Base-by-base conservation (phyloP, 2,329 filamentous ascomycete genomes). In the Penicillium nordicum region DNA sequence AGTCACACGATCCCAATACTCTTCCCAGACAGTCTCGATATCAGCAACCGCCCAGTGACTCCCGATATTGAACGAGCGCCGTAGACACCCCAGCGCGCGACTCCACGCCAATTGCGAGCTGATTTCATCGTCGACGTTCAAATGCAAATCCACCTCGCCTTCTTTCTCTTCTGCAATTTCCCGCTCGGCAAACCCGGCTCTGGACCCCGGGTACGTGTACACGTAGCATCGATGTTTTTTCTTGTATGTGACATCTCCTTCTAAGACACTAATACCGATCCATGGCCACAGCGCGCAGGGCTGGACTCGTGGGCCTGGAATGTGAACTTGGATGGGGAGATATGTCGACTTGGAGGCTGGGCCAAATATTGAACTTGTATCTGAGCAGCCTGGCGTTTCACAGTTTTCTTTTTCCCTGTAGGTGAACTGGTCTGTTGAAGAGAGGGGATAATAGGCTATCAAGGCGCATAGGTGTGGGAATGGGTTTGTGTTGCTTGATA, bases 181-280 rank as follows among this genome's bases (percentile, higher is more conserved):
- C 44, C 80, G 78, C 70, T 90, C 87, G 0, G 87, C 88, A 57
- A 91, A 91, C 0, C 88, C 88, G 0, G 82, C 71, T 40, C 81
- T 74, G 0, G 72, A 82, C 50, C 79, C 78, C 2, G 80, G 78
- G 66, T 86, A 86, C 4, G 77, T 76, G 68, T 80, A 84, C 12
- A 79, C 51, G 47, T 72, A 62, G 42, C 70, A 72, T 11, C 64
- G 63, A 46, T 72, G 70, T 5, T 67, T 63, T 53, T 70, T 72
- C 11, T 67, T 69, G 44, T 62, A 63, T 0, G 67, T 67, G 18
- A 67, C 59, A 36, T 58, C 58, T 29, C 58, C 61, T 48, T 67
- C 64, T 21, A 49, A 60, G 12, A 41, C 74, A 74, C 55, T 57
- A 3, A 62, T 12, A 10, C 42, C 52, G 9, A 66, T 65, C 63